Evolutionary conservation across 2,329 filamentous ascomycete genomes (phyloP).

Genomic region (Ascochyta lentis): DNA sequence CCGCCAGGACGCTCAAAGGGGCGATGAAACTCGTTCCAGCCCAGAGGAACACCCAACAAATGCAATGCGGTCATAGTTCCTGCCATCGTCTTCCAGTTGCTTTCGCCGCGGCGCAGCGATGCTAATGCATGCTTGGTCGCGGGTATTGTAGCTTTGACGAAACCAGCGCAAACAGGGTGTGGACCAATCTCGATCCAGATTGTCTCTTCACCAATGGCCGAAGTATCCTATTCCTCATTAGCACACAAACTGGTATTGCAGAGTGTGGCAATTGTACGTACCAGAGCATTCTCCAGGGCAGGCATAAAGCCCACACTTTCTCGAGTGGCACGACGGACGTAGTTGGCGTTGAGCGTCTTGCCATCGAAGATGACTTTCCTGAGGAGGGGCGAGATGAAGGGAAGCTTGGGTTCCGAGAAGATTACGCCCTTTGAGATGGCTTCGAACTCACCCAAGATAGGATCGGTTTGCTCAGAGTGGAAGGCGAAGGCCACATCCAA

Average conservation of each 20-base stretch:
- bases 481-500: background rate
- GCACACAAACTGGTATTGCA: no score
- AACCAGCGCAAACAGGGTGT: background rate
- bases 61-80: background rate
- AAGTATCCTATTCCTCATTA: no score
- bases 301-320: background rate
- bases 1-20: background rate
- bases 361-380: background rate
- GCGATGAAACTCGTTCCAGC: background rate
- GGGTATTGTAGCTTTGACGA: background rate
- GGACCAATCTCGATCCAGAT: no score
- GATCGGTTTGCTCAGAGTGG: background rate
- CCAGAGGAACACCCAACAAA: background rate
- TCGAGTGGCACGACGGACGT: background rate
- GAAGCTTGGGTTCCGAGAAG: background rate
- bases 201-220: no score
- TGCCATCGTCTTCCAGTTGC: background rate
- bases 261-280: no score
- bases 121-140: background rate
- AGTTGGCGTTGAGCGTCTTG: background rate
- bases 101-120: background rate
- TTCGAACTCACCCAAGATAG: background rate
- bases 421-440: background rate
- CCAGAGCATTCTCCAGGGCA: background rate
- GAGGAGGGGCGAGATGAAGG: background rate